Conservation (phyloP, 495 filamentous ascomycete species). For the Trypethelium eluteriae region DNA sequence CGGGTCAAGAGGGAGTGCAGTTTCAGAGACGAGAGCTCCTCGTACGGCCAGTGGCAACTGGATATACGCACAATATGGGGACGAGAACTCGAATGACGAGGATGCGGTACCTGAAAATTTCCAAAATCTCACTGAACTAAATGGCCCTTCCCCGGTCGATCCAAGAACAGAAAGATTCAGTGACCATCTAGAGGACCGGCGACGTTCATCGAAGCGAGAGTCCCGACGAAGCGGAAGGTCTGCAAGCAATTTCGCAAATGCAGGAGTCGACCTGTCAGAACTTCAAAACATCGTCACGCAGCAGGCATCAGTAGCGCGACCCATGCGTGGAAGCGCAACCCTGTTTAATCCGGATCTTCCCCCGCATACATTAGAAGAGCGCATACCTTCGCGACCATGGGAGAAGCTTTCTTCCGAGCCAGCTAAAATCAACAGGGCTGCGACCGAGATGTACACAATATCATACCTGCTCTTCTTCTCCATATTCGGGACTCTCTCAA, state of each 20-base stretch:
- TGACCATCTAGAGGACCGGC: constrained; percentile 11
- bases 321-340: background rate
- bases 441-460: constrained; percentile 66
- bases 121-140: constrained; percentile 24
- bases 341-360: background rate
- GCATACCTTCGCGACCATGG: background rate
- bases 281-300: background rate
- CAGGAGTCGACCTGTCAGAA: constrained; percentile 5
- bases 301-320: constrained; percentile 3
- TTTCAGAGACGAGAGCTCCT: background rate
- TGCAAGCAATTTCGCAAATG: constrained; percentile 2
- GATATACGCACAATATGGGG: background rate
- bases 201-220: background rate
- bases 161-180: constrained; percentile 8
- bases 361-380: background rate
- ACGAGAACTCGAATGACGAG: background rate
- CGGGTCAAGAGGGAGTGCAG: background rate
- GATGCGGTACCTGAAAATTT: constrained; percentile 13
- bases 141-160: constrained; percentile 18
- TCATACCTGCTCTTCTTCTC: constrained; percentile 83
- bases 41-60: background rate
- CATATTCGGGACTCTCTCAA: constrained; percentile 75
- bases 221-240: background rate
- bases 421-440: background rate
- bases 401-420: background rate